Conservation (phyloP, 192 early-diverging fungal genomes). For the Haplosporangium gracile region DNA sequence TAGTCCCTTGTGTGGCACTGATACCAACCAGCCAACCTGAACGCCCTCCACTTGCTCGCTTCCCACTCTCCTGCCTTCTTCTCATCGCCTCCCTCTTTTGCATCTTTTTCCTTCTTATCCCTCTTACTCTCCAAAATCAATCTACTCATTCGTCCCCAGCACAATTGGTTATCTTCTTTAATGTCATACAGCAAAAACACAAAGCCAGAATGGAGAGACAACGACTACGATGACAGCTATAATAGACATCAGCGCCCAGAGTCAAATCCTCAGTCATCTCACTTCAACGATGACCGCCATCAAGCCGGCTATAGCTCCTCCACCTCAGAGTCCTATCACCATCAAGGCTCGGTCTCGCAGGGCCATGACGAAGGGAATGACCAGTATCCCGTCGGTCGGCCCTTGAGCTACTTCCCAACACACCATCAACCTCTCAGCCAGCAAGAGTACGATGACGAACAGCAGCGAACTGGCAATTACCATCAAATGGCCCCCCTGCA, state of each 20-base stretch:
- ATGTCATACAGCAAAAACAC: conserved; percentile 38
- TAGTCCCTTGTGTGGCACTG: not conserved
- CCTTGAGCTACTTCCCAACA: conserved; percentile 54
- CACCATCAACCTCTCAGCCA: conserved; percentile 50
- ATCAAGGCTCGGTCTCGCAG: not conserved
- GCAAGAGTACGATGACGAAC: conserved; percentile 50
- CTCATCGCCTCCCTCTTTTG: not conserved
- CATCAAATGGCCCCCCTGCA: conserved; percentile 39
- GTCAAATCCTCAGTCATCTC: not conserved
- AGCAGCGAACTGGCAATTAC: conserved; percentile 30
- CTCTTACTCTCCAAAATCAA: not conserved
- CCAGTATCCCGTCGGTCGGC: conserved; percentile 43
- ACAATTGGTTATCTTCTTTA: not conserved
- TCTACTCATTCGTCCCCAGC: not conserved
- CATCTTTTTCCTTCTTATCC: not conserved
- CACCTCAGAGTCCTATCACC: not conserved
- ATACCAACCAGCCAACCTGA: not conserved
- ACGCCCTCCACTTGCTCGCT: not conserved
- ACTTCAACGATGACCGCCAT: conserved; percentile 1
- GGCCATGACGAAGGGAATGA: conserved; percentile 29
- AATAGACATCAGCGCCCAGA: not conserved
- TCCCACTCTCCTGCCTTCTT: not conserved
- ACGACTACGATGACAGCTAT: conserved; percentile 1
- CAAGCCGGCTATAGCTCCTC: not conserved
- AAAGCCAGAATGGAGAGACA: conserved; percentile 32